Conservation (phyloP, 345 rosid species). For the Ailanthus altissimus region DNA sequence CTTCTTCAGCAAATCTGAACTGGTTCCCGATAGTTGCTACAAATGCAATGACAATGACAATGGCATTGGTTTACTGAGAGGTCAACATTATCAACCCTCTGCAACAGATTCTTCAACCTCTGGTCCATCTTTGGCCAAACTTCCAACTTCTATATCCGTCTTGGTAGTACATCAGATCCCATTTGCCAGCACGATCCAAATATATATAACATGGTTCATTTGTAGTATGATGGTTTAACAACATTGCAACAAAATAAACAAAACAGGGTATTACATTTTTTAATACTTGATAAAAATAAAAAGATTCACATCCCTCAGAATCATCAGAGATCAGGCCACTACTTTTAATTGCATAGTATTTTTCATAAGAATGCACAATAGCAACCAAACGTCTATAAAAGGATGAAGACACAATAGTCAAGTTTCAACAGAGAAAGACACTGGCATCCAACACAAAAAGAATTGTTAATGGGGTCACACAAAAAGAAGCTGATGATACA, state of each 20-base stretch:
- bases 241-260: neutral
- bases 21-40: neutral
- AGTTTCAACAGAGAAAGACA: too few relatives aligned
- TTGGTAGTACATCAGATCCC: neutral
- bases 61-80: neutral
- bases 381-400: too few relatives aligned
- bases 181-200: neutral
- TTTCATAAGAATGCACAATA: too few relatives aligned
- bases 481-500: too few relatives aligned
- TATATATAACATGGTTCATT: neutral
- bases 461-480: neutral
- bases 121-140: neutral
- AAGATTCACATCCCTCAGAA: conserved; percentile 16
- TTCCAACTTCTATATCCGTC: neutral
- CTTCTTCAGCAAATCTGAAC: neutral
- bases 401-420: too few relatives aligned
- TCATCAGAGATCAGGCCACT: conserved; percentile 15
- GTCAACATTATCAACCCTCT: neutral
- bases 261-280: neutral
- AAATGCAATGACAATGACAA: neutral
- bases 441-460: too few relatives aligned
- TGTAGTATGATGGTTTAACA: neutral
- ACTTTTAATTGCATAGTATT: too few relatives aligned
- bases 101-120: neutral
- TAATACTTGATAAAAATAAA: neutral